Conservation (phyloP, 148 eudicot genomes). For the Chenopodium suecicum region DNA sequence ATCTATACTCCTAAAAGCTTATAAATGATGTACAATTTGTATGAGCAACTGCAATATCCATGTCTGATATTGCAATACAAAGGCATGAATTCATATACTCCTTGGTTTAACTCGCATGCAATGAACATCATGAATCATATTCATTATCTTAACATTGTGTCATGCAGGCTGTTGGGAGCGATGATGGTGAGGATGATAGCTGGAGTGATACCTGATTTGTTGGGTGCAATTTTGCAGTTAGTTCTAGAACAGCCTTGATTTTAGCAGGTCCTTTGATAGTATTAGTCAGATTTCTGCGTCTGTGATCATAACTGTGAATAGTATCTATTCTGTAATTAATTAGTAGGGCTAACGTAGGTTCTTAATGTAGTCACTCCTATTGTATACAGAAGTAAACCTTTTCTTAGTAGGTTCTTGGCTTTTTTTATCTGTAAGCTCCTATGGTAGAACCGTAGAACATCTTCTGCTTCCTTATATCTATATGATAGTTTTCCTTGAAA, state of each 20-base stretch:
- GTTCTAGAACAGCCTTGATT: slow-evolving; percentile 3
- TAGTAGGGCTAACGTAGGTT: slow-evolving; percentile 20
- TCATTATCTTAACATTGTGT: not conserved
- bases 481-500: not conserved
- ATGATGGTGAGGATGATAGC: slow-evolving; percentile 68
- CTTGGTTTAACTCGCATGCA: too few relatives aligned
- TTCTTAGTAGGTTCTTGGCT: not conserved
- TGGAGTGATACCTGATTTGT: slow-evolving; percentile 77
- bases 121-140: not conserved
- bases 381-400: not conserved
- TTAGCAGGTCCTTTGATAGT: not conserved
- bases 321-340: slow-evolving; percentile 16
- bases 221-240: slow-evolving; percentile 3
- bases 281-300: slow-evolving; percentile 16
- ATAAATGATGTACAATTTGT: too few relatives aligned
- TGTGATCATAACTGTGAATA: slow-evolving; percentile 24
- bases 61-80: not conserved
- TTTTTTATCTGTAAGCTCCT: not conserved
- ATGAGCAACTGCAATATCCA: not conserved
- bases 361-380: not conserved
- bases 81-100: not conserved
- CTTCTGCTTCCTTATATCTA: not conserved
- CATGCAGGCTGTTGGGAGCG: slow-evolving; percentile 83
- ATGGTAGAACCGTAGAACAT: not conserved
- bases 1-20: too few relatives aligned